Percentiles rank a stretch among this genome's conserved stretches.
Evolutionary conservation across 805 yeast genomes (phyloP).

Genomic region (Komagataella ulmi): DNA sequence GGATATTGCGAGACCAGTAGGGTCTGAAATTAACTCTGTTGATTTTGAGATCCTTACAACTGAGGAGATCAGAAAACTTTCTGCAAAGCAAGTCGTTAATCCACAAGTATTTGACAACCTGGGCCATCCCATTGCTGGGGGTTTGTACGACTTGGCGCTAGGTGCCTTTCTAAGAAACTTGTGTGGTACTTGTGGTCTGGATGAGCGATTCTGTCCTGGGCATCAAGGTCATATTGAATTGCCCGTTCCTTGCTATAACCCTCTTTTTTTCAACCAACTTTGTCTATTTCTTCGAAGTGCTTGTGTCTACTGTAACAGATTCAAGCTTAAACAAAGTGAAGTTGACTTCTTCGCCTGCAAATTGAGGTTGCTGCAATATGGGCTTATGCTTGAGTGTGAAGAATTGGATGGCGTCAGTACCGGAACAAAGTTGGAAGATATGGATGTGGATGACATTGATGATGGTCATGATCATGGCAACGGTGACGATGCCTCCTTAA

Average conservation of each 20-base stretch:
- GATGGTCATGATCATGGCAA: constrained; percentile 23
- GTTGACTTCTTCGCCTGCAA: constrained; percentile 69
- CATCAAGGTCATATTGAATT: constrained; percentile 97
- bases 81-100: constrained; percentile 91
- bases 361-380: constrained; percentile 74
- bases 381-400: constrained; percentile 66
- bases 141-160: constrained; percentile 85
- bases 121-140: constrained; percentile 92
- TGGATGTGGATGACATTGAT: constrained; percentile 31
- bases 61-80: constrained; percentile 70
- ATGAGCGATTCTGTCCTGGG: constrained; percentile 92
- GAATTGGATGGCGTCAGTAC: constrained; percentile 55
- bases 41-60: constrained; percentile 81
- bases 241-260: constrained; percentile 92
- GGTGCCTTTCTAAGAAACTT: constrained; percentile 87
- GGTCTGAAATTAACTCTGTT: constrained; percentile 84
- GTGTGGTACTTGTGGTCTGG: constrained; percentile 93
- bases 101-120: constrained; percentile 92
- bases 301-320: constrained; percentile 84
- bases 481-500: constrained; percentile 23
- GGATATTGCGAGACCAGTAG: constrained; percentile 96
- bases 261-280: constrained; percentile 85
- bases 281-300: constrained; percentile 71
- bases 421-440: constrained; percentile 27
- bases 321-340: constrained; percentile 57